Base-by-base conservation (phyloP, 2,329 filamentous ascomycete genomes). In the Sporothrix pallida region DNA sequence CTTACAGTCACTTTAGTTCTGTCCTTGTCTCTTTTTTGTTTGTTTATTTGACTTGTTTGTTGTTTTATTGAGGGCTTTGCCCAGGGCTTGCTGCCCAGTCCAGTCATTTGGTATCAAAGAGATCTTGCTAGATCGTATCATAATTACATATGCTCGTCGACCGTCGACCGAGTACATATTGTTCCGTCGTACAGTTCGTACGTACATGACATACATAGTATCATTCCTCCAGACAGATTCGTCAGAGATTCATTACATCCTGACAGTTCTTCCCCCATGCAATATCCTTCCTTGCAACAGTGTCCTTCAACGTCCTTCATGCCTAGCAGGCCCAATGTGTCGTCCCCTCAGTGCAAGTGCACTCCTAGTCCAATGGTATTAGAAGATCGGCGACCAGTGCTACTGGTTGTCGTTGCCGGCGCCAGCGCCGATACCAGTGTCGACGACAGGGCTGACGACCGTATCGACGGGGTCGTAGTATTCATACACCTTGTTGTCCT, bases 381-480 rank as follows among this genome's bases (percentile, higher is more conserved):
- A 37, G 5, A 37, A 37, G 7, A 37, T 37, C 31, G 31, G 31
- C 31, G 31, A 37, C 31, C 31, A 37, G 31, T 37, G 31, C 31
- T 37, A 37, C 31, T 37, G 31, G 31, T 37, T 37, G 31, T 37
- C 31, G 31, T 7, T 37, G 31, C 31, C 31, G 31, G 31, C 31
- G 31, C 31, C 31, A 5, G 31, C 4, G 3, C 31, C 31, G 31
- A 37, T 3, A 1, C 2, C 31, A 37, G 31, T 37, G 56, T 58
- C 52, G 8, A 84, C 75, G 0, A n/a, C 9, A 2, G 10, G 1
- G n/a, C 17, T 23, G 5, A 68, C 44, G 9, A 56, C 67, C 67
- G 67, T 15, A 44, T 58, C 52, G 8, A 84, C 75, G 0, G 89
- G 88, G 75, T 91, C 89, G 75, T 87, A 83, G 79, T 91, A 91